Conservation (phyloP, 768 basidiomycete genomes). For the Macrolepiota albuminosa region DNA sequence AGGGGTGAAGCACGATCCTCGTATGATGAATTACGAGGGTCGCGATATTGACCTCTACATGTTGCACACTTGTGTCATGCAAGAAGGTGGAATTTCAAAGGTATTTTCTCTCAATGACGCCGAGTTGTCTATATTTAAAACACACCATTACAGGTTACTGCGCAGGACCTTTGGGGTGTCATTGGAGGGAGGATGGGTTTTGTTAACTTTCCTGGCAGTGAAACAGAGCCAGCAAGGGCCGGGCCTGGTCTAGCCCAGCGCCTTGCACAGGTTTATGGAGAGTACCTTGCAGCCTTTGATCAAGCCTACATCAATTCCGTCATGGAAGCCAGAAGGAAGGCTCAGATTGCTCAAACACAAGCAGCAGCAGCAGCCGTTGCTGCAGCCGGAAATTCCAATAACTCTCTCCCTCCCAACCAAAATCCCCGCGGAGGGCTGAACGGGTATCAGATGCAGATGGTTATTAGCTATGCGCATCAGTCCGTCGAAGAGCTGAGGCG, state of each 20-base stretch:
- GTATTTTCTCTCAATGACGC: slow-evolving; percentile 26
- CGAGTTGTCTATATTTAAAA: not conserved
- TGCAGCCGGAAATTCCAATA: slow-evolving; percentile 1
- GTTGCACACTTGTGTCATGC: slow-evolving; percentile 56
- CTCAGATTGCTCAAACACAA: slow-evolving; percentile 5
- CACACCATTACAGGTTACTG: slow-evolving; percentile 37
- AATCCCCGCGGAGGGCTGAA: slow-evolving; percentile 14
- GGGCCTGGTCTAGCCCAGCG: slow-evolving; percentile 60
- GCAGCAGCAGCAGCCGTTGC: not conserved
- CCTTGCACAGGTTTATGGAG: slow-evolving; percentile 55
- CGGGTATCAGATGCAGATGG: slow-evolving; percentile 34
- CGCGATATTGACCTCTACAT: slow-evolving; percentile 54
- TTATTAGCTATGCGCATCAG: slow-evolving; percentile 44
- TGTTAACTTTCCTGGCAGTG: slow-evolving; percentile 58
- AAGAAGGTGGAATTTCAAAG: slow-evolving; percentile 45
- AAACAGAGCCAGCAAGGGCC: slow-evolving; percentile 54
- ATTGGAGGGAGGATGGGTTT: slow-evolving; percentile 67
- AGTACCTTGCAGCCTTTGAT: slow-evolving; percentile 56
- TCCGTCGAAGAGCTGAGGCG: slow-evolving; percentile 48
- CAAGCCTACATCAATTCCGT: slow-evolving; percentile 42
- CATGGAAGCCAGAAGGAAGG: slow-evolving; percentile 27
- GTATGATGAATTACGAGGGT: slow-evolving; percentile 44
- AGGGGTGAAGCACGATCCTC: slow-evolving; percentile 33
- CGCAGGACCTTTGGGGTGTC: slow-evolving; percentile 56
- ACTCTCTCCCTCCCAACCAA: not conserved